A percentile compares a stretch with the other conserved stretches of the same genome.
These are phyloP conservation scores for Pleodorina starrii DNA, from an alignment of 139 green algal genomes.

Conservation along the genomic window DNA sequence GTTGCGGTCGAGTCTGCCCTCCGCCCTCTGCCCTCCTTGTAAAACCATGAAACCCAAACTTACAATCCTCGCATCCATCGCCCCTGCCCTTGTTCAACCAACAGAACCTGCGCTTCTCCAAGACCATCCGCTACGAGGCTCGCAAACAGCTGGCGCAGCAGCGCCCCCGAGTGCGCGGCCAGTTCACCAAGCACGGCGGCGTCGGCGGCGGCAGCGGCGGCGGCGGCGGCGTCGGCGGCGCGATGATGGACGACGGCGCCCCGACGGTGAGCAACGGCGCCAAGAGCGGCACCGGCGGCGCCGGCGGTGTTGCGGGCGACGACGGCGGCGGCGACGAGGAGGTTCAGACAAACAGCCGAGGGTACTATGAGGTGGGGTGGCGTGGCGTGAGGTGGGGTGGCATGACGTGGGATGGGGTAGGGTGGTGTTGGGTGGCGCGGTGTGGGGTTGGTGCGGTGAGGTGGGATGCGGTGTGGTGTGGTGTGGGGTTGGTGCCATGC, in stretches of 20 bases:
- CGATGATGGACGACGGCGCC: conserved; percentile 2
- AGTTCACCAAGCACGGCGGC: conserved; percentile 70
- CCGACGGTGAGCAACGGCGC: conserved; percentile 15
- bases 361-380: conserved; percentile 50
- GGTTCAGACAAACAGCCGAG: conserved; percentile 37
- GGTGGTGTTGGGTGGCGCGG: no score
- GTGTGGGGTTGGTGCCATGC: no score
- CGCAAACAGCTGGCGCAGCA: conserved; percentile 77
- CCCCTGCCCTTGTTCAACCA: background rate
- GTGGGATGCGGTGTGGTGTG: background rate
- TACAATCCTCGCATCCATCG: background rate
- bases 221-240: background rate
- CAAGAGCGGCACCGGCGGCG: conserved; percentile 37
- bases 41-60: no score
- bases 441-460: background rate
- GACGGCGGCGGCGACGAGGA: conserved; percentile 35
- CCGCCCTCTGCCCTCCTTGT: no score
- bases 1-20: no score
- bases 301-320: background rate
- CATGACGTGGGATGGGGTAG: no score
- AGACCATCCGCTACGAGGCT: conserved; percentile 81
- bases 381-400: no score
- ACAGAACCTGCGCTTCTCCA: conserved; percentile 72
- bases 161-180: conserved; percentile 72
- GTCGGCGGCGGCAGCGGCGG: background rate